phyloP scores from a whole-genome alignment of 2,329 filamentous ascomycete species.

The Sphaerulina vaccinii region DNA sequence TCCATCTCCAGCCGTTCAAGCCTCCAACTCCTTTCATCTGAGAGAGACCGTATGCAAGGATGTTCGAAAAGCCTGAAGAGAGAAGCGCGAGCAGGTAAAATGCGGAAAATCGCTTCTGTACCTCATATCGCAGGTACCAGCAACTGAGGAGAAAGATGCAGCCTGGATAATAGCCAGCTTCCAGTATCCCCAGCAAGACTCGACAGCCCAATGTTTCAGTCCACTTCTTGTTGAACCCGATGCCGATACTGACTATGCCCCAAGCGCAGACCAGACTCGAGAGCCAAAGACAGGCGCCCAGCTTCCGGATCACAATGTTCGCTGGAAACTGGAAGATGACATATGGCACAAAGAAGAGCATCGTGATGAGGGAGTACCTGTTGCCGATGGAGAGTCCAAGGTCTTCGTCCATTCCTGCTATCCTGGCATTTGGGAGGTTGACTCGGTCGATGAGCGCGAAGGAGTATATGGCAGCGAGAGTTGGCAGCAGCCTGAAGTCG shows the following conservation, averaged over 20 bases:
- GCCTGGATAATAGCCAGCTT: slow-evolving; percentile 37
- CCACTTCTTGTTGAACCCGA: slow-evolving; percentile 35
- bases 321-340: slow-evolving; percentile 20
- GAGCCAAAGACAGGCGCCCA: slow-evolving; percentile 41
- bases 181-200: slow-evolving; percentile 37
- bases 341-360: slow-evolving; percentile 40
- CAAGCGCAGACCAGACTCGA: slow-evolving; percentile 39
- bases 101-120: slow-evolving; percentile 24
- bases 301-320: slow-evolving; percentile 39
- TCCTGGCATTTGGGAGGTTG: slow-evolving; percentile 22
- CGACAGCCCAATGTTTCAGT: slow-evolving; percentile 34
- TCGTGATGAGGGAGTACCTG: slow-evolving; percentile 41
- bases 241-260: slow-evolving; percentile 38
- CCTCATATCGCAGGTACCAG: slow-evolving; percentile 24
- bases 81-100: slow-evolving; percentile 21
- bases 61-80: slow-evolving; percentile 20
- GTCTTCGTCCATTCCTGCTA: slow-evolving; percentile 29
- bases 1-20: slow-evolving; percentile 51
- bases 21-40: slow-evolving; percentile 36
- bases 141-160: slow-evolving; percentile 19
- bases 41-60: slow-evolving; percentile 20
- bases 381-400: slow-evolving; percentile 29
- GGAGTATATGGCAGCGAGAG: slow-evolving; percentile 22
- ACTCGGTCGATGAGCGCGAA: slow-evolving; percentile 25
- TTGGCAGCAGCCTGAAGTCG: slow-evolving; percentile 23